Conservation (phyloP, 495 filamentous ascomycete species). For the Paragyromitra xinjiangensis region DNA sequence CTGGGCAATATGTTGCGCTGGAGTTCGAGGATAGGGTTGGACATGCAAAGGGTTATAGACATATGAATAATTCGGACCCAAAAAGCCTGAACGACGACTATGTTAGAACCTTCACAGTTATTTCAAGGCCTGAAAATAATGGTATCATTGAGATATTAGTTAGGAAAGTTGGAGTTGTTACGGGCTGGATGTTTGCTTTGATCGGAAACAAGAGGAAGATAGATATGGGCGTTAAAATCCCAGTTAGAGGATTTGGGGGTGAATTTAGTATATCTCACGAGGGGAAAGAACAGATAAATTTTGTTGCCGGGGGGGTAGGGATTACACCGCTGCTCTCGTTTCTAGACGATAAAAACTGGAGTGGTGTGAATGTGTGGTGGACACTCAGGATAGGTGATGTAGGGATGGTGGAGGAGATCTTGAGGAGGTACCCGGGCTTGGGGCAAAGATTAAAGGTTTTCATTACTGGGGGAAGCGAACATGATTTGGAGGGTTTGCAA, state of each 20-base stretch:
- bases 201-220: constrained; percentile 60
- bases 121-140: constrained; percentile 53
- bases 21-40: constrained; percentile 73
- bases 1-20: constrained; percentile 79
- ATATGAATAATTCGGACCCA: constrained; percentile 83
- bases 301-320: constrained; percentile 80
- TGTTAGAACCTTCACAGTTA: constrained; percentile 73
- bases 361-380: constrained; percentile 69
- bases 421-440: constrained; percentile 65
- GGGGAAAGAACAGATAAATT: constrained; percentile 60
- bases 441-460: constrained; percentile 67
- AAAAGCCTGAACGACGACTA: constrained; percentile 82
- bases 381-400: constrained; percentile 69
- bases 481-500: constrained; percentile 46
- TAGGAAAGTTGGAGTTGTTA: constrained; percentile 72
- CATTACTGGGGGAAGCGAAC: constrained; percentile 64
- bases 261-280: constrained; percentile 66
- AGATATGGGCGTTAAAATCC: constrained; percentile 67
- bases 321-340: constrained; percentile 76
- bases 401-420: constrained; percentile 67
- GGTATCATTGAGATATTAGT: constrained; percentile 76
- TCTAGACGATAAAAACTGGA: constrained; percentile 49
- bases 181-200: constrained; percentile 66
- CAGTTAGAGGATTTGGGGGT: constrained; percentile 76
- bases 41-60: constrained; percentile 69